Conservation (phyloP, 1,284 basidiomycete genomes). For the Boletus mariae region DNA sequence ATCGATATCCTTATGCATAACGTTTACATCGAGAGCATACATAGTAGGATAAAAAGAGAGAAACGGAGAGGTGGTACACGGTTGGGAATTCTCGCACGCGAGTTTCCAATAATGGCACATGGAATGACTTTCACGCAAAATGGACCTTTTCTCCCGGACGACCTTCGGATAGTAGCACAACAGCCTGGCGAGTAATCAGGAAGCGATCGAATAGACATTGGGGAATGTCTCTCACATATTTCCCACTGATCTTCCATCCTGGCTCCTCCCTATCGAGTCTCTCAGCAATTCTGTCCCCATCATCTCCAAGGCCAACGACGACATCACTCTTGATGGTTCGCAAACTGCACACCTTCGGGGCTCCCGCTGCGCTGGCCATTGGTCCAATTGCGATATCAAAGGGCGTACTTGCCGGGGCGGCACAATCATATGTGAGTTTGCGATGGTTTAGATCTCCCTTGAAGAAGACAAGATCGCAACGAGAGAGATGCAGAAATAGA, state of each 20-base stretch:
- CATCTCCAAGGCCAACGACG: conserved; percentile 64
- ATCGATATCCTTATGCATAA: not conserved
- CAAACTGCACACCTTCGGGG: conserved; percentile 82
- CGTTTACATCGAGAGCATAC: conserved; percentile 1
- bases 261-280: conserved; percentile 83
- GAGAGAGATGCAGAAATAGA: conserved; percentile 89
- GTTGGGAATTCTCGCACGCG: conserved; percentile 1
- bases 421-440: conserved; percentile 90
- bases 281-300: conserved; percentile 75
- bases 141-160: conserved; percentile 79
- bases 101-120: not conserved
- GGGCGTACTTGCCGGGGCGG: conserved; percentile 86
- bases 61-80: not conserved
- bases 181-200: conserved; percentile 50
- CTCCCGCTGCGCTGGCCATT: conserved; percentile 85
- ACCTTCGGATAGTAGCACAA: conserved; percentile 82
- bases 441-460: conserved; percentile 95
- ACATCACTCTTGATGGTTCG: conserved; percentile 89
- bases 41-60: not conserved
- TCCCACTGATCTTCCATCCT: conserved; percentile 96
- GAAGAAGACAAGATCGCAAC: conserved; percentile 92
- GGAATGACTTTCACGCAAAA: conserved; percentile 48
- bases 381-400: conserved; percentile 93
- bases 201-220: not conserved
- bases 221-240: conserved; percentile 66